Percentiles rank a stretch among this genome's conserved stretches.
Evolutionary conservation across 2,329 filamentous ascomycete genomes (phyloP).

Genomic region (Phialophora verrucosa): DNA sequence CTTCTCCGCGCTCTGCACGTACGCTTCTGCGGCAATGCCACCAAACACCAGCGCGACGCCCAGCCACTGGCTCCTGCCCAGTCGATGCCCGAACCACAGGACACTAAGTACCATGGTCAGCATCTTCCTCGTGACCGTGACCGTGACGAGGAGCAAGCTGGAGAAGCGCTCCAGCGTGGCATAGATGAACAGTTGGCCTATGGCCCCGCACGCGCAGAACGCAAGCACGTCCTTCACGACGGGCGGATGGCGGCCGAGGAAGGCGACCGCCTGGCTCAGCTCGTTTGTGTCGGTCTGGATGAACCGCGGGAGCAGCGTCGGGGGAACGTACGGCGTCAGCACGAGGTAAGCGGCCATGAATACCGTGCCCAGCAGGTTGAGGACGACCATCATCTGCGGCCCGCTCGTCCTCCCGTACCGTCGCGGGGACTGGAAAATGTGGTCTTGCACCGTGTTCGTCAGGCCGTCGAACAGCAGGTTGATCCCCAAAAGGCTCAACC

Average conservation of each 20-base stretch:
- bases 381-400: conserved; percentile 99
- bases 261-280: conserved; percentile 76
- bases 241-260: conserved; percentile 77
- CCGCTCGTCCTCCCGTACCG: conserved; percentile 79
- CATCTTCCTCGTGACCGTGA: conserved; percentile 98
- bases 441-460: conserved; percentile 95
- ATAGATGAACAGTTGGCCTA: conserved; percentile 98
- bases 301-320: conserved; percentile 70
- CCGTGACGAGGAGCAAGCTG: conserved; percentile 88
- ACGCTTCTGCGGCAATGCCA: conserved; percentile 88
- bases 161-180: conserved; percentile 93
- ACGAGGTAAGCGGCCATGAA: conserved; percentile 79
- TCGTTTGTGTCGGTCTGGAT: conserved; percentile 71
- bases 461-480: conserved; percentile 95
- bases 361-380: conserved; percentile 84
- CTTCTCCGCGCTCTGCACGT: conserved; percentile 83
- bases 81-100: conserved; percentile 86
- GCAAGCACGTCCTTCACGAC: conserved; percentile 88
- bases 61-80: conserved; percentile 89
- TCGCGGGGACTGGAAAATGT: conserved; percentile 74
- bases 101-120: conserved; percentile 98
- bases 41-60: conserved; percentile 93
- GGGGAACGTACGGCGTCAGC: conserved; percentile 77
- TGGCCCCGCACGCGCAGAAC: conserved; percentile 86
- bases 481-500: conserved; percentile 79